Evolutionary conservation across 2,329 filamentous ascomycete genomes (phyloP).

Genomic region (Tolypocladium guangdongense): DNA sequence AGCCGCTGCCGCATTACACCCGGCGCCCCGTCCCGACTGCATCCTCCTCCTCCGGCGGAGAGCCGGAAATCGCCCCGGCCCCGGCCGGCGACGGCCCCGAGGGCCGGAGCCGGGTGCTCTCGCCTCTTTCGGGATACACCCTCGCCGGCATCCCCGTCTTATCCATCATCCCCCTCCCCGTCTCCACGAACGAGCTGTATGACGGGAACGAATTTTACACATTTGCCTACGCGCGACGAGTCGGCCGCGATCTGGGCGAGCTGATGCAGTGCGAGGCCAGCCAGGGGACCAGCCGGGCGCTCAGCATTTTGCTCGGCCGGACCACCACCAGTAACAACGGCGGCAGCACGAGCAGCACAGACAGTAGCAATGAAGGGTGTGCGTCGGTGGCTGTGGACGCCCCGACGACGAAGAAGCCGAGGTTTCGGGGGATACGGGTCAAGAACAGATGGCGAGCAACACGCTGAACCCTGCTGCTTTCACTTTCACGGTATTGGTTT

Average conservation of each 20-base stretch:
- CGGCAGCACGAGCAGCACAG: slow-evolving; percentile 5
- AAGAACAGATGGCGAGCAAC: neutral
- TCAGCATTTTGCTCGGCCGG: slow-evolving; percentile 9
- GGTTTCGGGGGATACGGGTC: slow-evolving; percentile 1
- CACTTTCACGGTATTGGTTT: neutral
- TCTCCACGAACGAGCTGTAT: slow-evolving; percentile 17
- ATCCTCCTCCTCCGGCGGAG: neutral
- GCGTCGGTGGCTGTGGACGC: slow-evolving; percentile 1
- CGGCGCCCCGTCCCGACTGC: neutral
- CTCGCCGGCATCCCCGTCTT: slow-evolving; percentile 19
- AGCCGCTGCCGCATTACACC: slow-evolving; percentile 7
- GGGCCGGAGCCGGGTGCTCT: slow-evolving; percentile 8
- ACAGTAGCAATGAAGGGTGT: slow-evolving; percentile 3
- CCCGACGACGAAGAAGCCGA: neutral
- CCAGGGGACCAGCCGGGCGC: slow-evolving; percentile 10
- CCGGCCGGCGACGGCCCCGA: slow-evolving; percentile 3
- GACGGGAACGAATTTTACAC: slow-evolving; percentile 22
- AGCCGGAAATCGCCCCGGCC: slow-evolving; percentile 5
- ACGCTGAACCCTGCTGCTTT: neutral
- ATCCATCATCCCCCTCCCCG: slow-evolving; percentile 20
- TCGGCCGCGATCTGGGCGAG: slow-evolving; percentile 17
- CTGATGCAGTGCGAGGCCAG: slow-evolving; percentile 11
- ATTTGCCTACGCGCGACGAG: slow-evolving; percentile 15
- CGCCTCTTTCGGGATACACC: slow-evolving; percentile 18
- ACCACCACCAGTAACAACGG: neutral